A percentile compares a stretch with the other conserved stretches of the same genome.
phyloP scores from a whole-genome alignment of 768 basidiomycete species.

The Tricholoma saponaceum region DNA sequence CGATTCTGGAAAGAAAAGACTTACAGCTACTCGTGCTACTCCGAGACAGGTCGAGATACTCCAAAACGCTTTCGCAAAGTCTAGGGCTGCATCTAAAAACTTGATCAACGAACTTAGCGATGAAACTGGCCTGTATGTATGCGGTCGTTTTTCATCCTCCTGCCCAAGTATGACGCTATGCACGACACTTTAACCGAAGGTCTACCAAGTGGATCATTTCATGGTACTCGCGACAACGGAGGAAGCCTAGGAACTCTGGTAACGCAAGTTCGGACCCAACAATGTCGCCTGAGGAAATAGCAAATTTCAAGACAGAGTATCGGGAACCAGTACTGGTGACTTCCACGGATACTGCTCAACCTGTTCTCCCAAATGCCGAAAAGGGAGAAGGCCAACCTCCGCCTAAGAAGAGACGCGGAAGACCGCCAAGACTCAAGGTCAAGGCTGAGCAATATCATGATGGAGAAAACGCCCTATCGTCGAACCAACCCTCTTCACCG shows the following conservation, averaged over 20 bases:
- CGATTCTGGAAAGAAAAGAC: background rate
- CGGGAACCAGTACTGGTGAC: slow-evolving; percentile 2
- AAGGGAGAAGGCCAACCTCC: slow-evolving; percentile 10
- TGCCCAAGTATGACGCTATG: background rate
- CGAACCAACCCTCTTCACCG: background rate
- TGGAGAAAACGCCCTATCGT: background rate
- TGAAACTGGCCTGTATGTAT: slow-evolving; percentile 10
- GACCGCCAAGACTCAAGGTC: slow-evolving; percentile 3
- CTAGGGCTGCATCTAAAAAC: background rate
- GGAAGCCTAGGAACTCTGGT: background rate
- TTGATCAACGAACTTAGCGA: slow-evolving; percentile 1
- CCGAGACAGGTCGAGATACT: background rate
- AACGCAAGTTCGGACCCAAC: background rate
- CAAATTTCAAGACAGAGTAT: slow-evolving; percentile 14
- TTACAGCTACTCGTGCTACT: background rate
- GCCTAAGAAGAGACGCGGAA: slow-evolving; percentile 7
- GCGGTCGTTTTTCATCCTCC: background rate
- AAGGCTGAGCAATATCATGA: background rate
- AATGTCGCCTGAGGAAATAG: background rate
- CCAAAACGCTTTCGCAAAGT: background rate
- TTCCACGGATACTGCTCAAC: background rate
- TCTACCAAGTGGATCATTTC: slow-evolving; percentile 8
- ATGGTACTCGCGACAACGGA: slow-evolving; percentile 8
- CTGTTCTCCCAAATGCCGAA: background rate
- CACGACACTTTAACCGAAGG: background rate